Evolutionary conservation across 805 yeast species (phyloP).

Genomic region (Spathaspora gorwiae): DNA sequence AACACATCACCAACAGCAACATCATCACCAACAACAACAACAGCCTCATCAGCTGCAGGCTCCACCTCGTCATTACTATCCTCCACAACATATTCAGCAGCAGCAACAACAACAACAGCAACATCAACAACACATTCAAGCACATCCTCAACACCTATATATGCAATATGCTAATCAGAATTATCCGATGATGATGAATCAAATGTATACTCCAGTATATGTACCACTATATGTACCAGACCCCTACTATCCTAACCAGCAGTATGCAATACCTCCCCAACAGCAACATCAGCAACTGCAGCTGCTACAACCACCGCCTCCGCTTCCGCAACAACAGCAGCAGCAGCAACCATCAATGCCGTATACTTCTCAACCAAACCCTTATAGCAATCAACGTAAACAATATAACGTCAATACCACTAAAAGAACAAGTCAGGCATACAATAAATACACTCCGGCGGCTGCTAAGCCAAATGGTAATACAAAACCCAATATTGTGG

Average conservation of each 20-base stretch:
- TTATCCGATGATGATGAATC: slow-evolving; percentile 11
- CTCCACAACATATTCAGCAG: slow-evolving; percentile 8
- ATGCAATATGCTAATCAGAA: slow-evolving; percentile 12
- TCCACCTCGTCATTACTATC: slow-evolving; percentile 3
- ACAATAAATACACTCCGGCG: slow-evolving; percentile 1
- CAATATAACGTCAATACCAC: not conserved
- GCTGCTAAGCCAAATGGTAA: not conserved
- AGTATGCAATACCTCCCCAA: slow-evolving; percentile 2
- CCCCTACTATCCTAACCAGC: slow-evolving; percentile 2
- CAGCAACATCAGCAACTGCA: no score
- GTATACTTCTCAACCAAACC: not conserved
- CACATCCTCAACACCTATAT: slow-evolving; percentile 10
- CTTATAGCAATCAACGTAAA: not conserved
- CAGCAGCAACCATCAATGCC: not conserved
- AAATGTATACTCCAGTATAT: slow-evolving; percentile 7
- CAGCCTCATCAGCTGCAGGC: slow-evolving; percentile 2
- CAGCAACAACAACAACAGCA: slow-evolving; percentile 4
- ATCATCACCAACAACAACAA: slow-evolving; percentile 8
- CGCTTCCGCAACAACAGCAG: slow-evolving; percentile 2
- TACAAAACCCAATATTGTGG: not conserved
- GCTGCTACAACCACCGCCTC: slow-evolving; percentile 1
- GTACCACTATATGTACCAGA: slow-evolving; percentile 9
- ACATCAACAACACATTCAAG: slow-evolving; percentile 5
- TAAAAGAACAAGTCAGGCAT: not conserved
- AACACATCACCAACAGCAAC: no score